Base-by-base conservation (phyloP, 2,329 filamentous ascomycete species). In the Colletotrichum lupini region DNA sequence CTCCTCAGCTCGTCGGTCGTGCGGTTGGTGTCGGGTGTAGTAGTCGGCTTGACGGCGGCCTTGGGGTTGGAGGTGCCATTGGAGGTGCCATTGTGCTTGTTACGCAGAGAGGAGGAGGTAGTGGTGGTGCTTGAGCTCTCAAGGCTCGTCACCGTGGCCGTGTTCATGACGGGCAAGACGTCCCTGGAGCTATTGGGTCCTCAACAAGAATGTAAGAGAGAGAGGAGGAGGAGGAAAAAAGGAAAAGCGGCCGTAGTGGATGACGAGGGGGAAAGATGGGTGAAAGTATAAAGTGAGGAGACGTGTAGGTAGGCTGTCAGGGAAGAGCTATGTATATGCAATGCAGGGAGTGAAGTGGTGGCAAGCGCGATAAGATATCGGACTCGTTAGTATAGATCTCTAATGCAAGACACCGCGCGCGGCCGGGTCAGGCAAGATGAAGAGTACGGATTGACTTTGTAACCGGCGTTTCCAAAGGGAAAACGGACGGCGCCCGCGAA, bases 141-240 rank as follows among this genome's bases (percentile, higher is more conserved):
- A 53, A 75, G 42, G 74, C 67, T 73, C 59, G 82, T 83, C 58
- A 81, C 76, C 63, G 84, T 86, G 63, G 83, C 81, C 74, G 84
- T 83, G 72, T 83, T 84, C 85, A 86, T 85, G 65, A 62, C 73
- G 52, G 68, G 68, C 57, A 42, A 28, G 14, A 16, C 68, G 67
- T 67, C 35, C 30, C 24, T 22, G 24, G 35, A 57, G 61, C 66
- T 66, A 75, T 74, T 71, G 52, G 24, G 26, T 19, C 35, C 46
- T 14, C 16, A 32, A 49, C 5, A 35, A 60, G 42, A 70, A 46
- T 22, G 53, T 35, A 22, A 22, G 22, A 57, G 37, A 57, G 37
- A 19, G 37, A 19, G 32, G 49, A 11, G 32, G 49, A 11, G 28
- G 55, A 56, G 56, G 12, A n/a, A 35, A 3, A 8, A n/a, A 35